These are phyloP conservation scores for Plasmodium yoelii DNA, from an alignment of 169 alveolate genomes.

Conservation along the genomic window DNA sequence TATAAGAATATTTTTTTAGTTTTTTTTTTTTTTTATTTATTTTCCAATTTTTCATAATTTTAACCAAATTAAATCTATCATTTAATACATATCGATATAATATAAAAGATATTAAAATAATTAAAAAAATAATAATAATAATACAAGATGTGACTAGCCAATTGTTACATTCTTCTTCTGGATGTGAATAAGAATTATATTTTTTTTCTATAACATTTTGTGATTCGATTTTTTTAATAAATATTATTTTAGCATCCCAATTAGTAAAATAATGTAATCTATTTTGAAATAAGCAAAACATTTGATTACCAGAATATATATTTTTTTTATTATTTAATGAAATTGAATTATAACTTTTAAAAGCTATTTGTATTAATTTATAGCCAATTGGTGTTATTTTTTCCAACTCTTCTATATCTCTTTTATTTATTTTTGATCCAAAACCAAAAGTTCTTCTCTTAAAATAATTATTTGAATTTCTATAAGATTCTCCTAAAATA, in stretches of 20 bases:
- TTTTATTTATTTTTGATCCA: constrained; percentile 45
- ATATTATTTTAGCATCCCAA: constrained; percentile 53
- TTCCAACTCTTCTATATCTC: constrained; percentile 26
- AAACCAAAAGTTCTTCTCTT: constrained; percentile 41
- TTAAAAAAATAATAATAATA: constrained; percentile 27
- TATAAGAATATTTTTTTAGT: not conserved
- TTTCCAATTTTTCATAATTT: constrained; percentile 10
- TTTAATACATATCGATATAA: constrained; percentile 17
- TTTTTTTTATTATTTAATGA: constrained; percentile 27
- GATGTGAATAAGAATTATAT: constrained; percentile 25
- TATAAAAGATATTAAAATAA: constrained; percentile 10
- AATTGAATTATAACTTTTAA: constrained; percentile 41
- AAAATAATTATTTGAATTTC: constrained; percentile 7
- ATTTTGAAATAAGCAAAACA: constrained; percentile 54
- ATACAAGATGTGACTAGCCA: constrained; percentile 52
- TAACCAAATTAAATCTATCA: not conserved
- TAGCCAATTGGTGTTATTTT: constrained; percentile 22
- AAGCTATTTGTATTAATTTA: constrained; percentile 53
- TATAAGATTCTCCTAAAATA: constrained; percentile 47
- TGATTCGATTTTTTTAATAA: constrained; percentile 37
- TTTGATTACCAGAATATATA: constrained; percentile 39
- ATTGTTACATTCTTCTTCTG: not conserved
- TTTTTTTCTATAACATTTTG: constrained; percentile 49
- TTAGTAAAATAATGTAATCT: constrained; percentile 35
- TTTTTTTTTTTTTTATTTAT: constrained; percentile 4